These are phyloP conservation scores for Hydrangea macrophylla DNA, from an alignment of 148 eudicot genomes.

Conservation along the genomic window DNA sequence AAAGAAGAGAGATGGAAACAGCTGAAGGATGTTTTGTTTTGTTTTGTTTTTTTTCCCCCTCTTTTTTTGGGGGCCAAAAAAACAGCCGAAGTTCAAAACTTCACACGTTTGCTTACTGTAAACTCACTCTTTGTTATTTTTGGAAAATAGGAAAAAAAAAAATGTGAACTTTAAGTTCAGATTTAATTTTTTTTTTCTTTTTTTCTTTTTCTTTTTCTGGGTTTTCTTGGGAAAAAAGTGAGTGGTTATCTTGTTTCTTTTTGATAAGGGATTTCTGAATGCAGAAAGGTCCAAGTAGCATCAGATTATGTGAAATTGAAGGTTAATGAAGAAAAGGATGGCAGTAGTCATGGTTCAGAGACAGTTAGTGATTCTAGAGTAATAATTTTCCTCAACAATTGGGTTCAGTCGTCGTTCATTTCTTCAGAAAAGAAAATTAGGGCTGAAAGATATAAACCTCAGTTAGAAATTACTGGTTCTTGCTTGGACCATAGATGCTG, in stretches of 20 bases:
- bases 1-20: too few relatives aligned
- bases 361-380: constrained; percentile 50
- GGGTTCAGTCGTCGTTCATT: constrained; percentile 75
- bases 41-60: too few relatives aligned
- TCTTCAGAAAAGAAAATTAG: constrained; percentile 63
- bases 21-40: too few relatives aligned
- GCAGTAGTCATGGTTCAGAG: constrained; percentile 30
- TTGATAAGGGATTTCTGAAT: constrained; percentile 15
- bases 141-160: too few relatives aligned
- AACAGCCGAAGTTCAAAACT: not conserved
- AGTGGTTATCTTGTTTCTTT: not conserved
- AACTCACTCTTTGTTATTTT: too few relatives aligned
- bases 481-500: constrained; percentile 79
- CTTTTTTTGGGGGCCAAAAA: not conserved
- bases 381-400: constrained; percentile 42
- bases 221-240: not conserved
- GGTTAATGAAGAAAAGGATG: constrained; percentile 28
- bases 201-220: not conserved
- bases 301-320: constrained; percentile 50
- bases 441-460: constrained; percentile 29
- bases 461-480: constrained; percentile 35
- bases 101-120: too few relatives aligned
- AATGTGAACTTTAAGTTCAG: not conserved
- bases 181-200: not conserved
- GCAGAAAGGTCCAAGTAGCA: constrained; percentile 80